Evolutionary conservation across 257 asterid genomes (phyloP), one percentile per base, ranked within the genome.

Genomic region (Solanum corneliomulleri): DNA sequence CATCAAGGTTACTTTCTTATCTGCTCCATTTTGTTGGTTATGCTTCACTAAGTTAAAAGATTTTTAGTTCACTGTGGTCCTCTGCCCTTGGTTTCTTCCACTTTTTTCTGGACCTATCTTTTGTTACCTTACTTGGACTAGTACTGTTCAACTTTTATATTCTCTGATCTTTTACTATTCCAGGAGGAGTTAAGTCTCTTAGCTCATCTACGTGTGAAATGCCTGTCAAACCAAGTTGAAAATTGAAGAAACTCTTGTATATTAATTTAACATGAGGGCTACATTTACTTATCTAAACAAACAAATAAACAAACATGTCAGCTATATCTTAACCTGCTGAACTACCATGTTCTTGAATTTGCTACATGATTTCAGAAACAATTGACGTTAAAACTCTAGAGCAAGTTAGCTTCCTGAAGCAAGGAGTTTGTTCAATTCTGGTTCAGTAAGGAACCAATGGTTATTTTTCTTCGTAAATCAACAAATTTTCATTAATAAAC

Each of bases 1-100:
- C 41, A 42, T 92, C 86, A 90, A 95, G 98, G 99, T 96, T 74
- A 87, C 49, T 68, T 56, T 87, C 60, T 27, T 45, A 82, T 35
- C 68, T 85, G 81, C 81, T 25, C 49, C 58, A 52, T 44, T 52
- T 86, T 68, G 82, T 18, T 81, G 84, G 84, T 25, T 33, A 62
- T 84, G 52, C 44, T 58, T 52, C 68, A 31, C 33, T 72, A 60
- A 49, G 69, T 81, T 81, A 64, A 49, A 49, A 29, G 44, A 81
- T 3, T 80, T 47, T 49, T 31, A 52, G 29, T 37, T 62, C 72
- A 66, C 16, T 76, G 71, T 23, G 60, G 76, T 37, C 86, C 86
- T 60, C 72, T 80, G 18, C 47, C 37, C 64, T 49, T 10, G 7
- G 68, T 81, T 81, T 81, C 29, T 45, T 80, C 85, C 85, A 9